These are phyloP conservation scores for Cryphonectria naterciae DNA, from an alignment of 2,329 filamentous ascomycete genomes.

Conservation along the genomic window DNA sequence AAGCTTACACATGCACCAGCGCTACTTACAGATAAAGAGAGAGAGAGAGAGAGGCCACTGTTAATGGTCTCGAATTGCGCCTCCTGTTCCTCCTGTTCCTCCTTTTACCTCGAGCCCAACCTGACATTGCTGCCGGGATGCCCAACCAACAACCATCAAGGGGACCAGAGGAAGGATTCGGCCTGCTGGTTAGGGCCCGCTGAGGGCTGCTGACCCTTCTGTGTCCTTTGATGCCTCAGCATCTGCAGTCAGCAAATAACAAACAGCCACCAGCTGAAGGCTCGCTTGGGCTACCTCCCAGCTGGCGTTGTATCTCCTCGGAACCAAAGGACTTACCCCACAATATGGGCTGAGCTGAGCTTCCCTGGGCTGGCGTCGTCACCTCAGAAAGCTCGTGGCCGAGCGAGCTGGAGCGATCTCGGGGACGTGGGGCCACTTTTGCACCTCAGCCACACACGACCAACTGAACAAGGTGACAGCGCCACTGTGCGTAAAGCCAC, in stretches of 20 bases:
- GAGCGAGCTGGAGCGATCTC: background rate
- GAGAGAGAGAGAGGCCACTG: background rate
- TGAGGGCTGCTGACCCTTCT: background rate
- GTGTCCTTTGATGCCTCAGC: background rate
- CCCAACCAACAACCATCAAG: background rate
- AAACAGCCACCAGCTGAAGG: background rate
- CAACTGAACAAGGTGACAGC: background rate
- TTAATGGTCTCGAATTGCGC: background rate
- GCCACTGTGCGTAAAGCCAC: background rate
- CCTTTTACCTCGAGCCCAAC: background rate
- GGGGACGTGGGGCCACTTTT: background rate
- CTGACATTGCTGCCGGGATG: no score
- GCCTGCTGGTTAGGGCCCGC: background rate
- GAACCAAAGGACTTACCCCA: background rate
- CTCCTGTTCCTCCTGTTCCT: background rate
- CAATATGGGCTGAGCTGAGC: background rate
- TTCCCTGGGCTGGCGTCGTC: background rate
- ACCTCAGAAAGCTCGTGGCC: background rate
- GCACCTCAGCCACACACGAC: background rate
- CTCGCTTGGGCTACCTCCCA: background rate
- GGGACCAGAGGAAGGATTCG: background rate
- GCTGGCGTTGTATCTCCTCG: background rate
- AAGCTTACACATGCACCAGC: background rate
- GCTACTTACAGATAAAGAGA: background rate
- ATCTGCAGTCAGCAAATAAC: background rate